Base-by-base conservation (phyloP, 345 rosid species). In the Luvunga scandens region DNA sequence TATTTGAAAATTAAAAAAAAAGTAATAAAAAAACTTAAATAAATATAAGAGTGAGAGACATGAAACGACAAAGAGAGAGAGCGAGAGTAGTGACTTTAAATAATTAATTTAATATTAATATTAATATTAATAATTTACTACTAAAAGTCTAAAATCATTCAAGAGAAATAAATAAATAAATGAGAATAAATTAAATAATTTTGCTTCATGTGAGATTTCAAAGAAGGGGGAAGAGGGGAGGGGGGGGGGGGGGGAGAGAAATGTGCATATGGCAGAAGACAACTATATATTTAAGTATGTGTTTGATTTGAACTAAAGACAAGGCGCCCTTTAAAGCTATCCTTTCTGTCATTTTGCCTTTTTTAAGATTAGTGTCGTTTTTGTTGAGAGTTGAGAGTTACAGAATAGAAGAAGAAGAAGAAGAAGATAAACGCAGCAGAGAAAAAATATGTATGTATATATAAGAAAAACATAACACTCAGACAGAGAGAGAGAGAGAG, bases 321-420 rank as follows among this genome's bases (percentile, higher is more conserved):
- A 83, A 73, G 85, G 78, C 86, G 79, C 88, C 81, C 87, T 82
- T 81, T 73, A 80, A 88, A 82, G 83, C 81, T 79, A 85, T 83
- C 86, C 82, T 57, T 78, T 85, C 87, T 84, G 88, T 83, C 94
- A 81, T 82, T 75, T 78, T 48, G 30, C 39, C 0, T 68, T 73
- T 72, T 77, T 72, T 55, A 77, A 77, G 77, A 66, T 61, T 69
- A 71, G 71, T 75, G 78, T 78, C 73, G 82, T 82, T 83, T 81
- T 18, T 66, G 75, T 75, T 62, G 77, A 64, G 85, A 76, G 69
- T 75, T 74, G 73, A 81, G 81, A 74, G 63, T 68, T 63, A 4
- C 25, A 60, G 82, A 65, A 39, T 72, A 78, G 69, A 42, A 78
- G 66, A 10, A 80, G 69, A 67, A 55, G 71, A 38, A 73, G 75